Evolutionary conservation across 2,329 filamentous ascomycete species (phyloP), one percentile per base, ranked within the genome.

Genomic region (Colletotrichum liriopes): DNA sequence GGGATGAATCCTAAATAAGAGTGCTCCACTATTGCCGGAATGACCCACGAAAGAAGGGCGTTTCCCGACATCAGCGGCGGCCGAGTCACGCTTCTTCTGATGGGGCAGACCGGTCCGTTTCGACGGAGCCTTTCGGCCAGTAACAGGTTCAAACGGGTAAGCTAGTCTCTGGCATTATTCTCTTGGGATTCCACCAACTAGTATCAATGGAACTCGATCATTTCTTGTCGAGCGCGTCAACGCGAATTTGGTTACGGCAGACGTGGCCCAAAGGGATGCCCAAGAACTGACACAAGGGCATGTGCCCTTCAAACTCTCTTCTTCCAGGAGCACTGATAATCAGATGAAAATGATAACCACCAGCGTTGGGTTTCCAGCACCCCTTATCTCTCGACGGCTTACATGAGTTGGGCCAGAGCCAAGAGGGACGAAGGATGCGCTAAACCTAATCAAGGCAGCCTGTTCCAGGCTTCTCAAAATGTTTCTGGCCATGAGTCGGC

Each of bases 391-490:
- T 47, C 52, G 7, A 47, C n/a, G 39, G 23, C 45, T 69, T 52
- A 54, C 58, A 54, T 39, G 60, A 69, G 55, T 67, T 51, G 49
- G 55, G 60, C 9, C 39, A 52, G 52, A 26, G 59, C 59, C 65
- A 64, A 64, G 45, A 69, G 4, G 39, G 29, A 59, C 51, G 26
- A 35, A 47, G 45, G 49, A 59, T 43, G 45, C 69, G 58, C 69
- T 69, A 72, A 58, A 18, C 69, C 65, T 12, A 39, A 72, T 69
- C 35, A 37, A 69, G 65, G 49, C 59, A 55, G 43, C 37, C 58
- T 56, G 65, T 47, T 63, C 41, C 58, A 45, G 47, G 23, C 39
- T 26, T 39, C 41, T 37, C 23, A 32, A 35, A 39, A 29, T 71
- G 32, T 58, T 51, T 47, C 29, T 39, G 59, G 59, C 59, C 52